Conservation (phyloP, 2,329 filamentous ascomycete species). For the Venturiaceae sp. region DNA sequence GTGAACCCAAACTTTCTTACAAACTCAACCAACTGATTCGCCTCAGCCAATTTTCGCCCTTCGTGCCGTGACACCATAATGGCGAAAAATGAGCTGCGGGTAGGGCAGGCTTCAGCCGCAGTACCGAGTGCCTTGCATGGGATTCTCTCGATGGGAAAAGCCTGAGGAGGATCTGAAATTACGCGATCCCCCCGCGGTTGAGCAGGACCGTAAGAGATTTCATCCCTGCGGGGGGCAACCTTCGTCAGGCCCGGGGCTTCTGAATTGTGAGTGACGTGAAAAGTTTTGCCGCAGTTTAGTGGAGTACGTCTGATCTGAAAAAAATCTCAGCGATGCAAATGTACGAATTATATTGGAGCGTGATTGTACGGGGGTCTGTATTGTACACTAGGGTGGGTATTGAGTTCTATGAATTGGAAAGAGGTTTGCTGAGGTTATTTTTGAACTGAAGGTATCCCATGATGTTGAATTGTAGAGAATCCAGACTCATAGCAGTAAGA, state of each 20-base stretch:
- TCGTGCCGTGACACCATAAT: background rate
- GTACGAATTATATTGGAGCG: background rate
- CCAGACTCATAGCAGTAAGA: too few species aligned
- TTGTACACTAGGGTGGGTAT: background rate
- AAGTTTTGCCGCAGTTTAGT: background rate
- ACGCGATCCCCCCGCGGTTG: background rate
- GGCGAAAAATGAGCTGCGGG: background rate
- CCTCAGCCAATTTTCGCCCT: background rate
- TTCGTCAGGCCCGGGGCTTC: too few species aligned
- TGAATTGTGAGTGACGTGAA: background rate
- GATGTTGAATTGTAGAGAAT: too few species aligned
- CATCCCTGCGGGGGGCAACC: too few species aligned
- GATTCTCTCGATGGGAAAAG: background rate
- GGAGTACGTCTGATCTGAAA: background rate
- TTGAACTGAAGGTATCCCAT: too few species aligned
- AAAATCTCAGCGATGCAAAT: background rate
- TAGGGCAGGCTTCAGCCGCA: background rate
- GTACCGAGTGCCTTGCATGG: background rate
- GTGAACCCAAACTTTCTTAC: background rate
- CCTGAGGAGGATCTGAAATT: background rate
- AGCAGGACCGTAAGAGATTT: background rate
- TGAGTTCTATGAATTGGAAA: background rate
- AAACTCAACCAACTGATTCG: background rate
- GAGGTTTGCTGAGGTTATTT: too few species aligned
- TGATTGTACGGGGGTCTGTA: background rate